These are phyloP conservation scores for Pseudogymnoascus sp. DNA, from an alignment of 2,329 filamentous ascomycete genomes.

Conservation along the genomic window DNA sequence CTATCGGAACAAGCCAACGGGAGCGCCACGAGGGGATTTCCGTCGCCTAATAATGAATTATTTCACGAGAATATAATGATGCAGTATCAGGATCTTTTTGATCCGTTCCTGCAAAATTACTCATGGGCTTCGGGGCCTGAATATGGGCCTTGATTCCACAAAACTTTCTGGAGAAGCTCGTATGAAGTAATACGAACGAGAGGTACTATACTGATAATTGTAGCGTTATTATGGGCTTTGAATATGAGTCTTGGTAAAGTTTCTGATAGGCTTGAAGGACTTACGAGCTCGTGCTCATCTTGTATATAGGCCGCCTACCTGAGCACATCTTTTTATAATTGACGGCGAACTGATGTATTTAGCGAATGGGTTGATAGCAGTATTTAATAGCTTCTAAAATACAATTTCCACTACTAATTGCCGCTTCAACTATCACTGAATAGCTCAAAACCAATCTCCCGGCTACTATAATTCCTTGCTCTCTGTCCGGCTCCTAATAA, in stretches of 20 bases:
- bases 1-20: conserved; percentile 20
- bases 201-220: not conserved
- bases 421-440: not conserved
- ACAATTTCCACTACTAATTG: not conserved
- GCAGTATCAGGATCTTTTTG: conserved; percentile 23
- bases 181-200: not conserved
- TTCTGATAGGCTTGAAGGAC: not conserved
- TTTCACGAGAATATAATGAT: conserved; percentile 22
- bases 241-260: not conserved
- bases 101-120: conserved; percentile 14
- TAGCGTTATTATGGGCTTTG: not conserved
- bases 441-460: not conserved
- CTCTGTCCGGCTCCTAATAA: not conserved
- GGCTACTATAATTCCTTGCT: not conserved
- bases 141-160: not conserved
- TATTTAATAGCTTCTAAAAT: not conserved
- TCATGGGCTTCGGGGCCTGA: not conserved
- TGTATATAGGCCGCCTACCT: not conserved
- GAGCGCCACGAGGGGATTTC: conserved; percentile 16
- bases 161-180: not conserved
- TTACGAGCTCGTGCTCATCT: not conserved
- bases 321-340: not conserved
- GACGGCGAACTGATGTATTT: not conserved
- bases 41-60: conserved; percentile 17
- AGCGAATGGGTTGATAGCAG: not conserved